Conservation (phyloP, 352 stramenopile species). For the Pythium diclinum region DNA sequence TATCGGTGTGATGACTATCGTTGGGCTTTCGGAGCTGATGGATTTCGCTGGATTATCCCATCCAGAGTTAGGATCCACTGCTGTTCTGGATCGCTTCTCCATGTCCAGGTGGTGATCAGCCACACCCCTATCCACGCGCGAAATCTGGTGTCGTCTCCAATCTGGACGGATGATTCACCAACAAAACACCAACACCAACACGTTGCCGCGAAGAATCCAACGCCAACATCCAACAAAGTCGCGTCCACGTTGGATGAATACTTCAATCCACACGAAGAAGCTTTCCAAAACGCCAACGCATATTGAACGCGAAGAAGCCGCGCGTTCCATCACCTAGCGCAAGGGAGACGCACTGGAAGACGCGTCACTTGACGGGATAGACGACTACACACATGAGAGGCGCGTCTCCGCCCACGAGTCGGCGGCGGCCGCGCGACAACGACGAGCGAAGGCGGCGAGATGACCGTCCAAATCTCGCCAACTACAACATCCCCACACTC, state of each 20-base stretch:
- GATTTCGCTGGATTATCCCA: neutral
- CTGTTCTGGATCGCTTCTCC: slow-evolving; percentile 1
- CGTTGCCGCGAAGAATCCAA: neutral
- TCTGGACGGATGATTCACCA: neutral
- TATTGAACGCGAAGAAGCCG: neutral
- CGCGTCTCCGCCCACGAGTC: neutral
- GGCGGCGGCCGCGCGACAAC: neutral
- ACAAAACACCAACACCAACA: slow-evolving; percentile 4
- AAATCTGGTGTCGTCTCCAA: neutral
- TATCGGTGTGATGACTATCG: neutral
- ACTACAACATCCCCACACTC: neutral
- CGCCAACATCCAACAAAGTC: neutral
- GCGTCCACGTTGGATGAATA: neutral
- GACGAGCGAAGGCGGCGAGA: neutral
- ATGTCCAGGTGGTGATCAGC: neutral
- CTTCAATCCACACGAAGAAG: neutral
- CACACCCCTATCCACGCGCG: neutral
- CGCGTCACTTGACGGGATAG: neutral
- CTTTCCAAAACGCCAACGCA: neutral
- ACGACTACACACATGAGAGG: neutral
- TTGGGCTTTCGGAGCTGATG: neutral
- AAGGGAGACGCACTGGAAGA: too few species aligned
- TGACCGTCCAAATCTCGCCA: neutral
- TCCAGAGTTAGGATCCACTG: neutral
- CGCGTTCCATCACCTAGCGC: neutral